These are phyloP conservation scores for Lumnitzera littorea DNA, from an alignment of 345 rosid species.

Conservation along the genomic window DNA sequence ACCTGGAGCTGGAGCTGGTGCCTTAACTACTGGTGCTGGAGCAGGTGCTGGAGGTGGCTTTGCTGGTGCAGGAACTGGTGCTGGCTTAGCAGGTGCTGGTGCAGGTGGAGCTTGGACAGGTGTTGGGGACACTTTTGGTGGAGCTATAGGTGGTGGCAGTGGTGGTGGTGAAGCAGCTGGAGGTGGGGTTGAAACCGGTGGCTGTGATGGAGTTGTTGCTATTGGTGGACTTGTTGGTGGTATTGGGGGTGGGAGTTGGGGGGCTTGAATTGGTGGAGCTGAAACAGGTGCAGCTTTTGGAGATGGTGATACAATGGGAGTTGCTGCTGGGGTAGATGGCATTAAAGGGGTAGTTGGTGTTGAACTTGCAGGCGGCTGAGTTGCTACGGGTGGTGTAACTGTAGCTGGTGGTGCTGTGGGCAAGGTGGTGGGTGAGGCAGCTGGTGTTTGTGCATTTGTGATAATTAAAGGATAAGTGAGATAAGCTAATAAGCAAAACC, in stretches of 20 bases:
- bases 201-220: constrained; percentile 48
- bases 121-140: constrained; percentile 11
- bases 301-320: constrained; percentile 44
- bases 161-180: background rate
- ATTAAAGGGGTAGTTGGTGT: constrained; percentile 28
- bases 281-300: constrained; percentile 62
- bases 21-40: constrained; percentile 20
- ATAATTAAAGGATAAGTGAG: constrained; percentile 27
- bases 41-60: constrained; percentile 25
- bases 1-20: constrained; percentile 13
- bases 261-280: constrained; percentile 48
- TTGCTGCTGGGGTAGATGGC: constrained; percentile 16
- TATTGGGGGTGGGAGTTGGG: constrained; percentile 43
- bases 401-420: background rate
- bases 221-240: constrained; percentile 43
- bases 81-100: constrained; percentile 21
- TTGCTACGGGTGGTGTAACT: constrained; percentile 27
- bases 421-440: constrained; percentile 44
- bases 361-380: constrained; percentile 32
- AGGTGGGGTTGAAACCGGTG: constrained; percentile 27
- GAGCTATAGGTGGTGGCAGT: constrained; percentile 14
- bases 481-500: constrained; percentile 28
- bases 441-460: constrained; percentile 63
- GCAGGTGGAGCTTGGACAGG: constrained; percentile 19
- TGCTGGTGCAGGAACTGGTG: constrained; percentile 29